These are phyloP conservation scores for Podila clonocystis DNA, from an alignment of 192 early-diverging fungal genomes.

Conservation along the genomic window DNA sequence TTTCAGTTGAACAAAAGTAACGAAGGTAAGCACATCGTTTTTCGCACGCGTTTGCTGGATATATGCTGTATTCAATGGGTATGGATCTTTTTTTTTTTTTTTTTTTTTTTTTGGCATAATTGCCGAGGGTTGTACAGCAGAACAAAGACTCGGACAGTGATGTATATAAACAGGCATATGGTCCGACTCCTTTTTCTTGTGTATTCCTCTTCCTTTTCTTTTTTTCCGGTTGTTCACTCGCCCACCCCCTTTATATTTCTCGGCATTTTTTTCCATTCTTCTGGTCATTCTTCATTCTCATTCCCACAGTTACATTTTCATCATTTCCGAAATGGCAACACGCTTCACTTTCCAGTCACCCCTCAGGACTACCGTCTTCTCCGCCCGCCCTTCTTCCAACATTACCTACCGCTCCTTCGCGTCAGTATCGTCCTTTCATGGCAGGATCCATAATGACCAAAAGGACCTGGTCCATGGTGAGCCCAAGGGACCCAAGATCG, in stretches of 20 bases:
- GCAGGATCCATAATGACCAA: slow-evolving; percentile 26
- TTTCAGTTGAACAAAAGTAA: not conserved
- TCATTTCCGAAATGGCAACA: not conserved
- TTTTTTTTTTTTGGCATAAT: no score
- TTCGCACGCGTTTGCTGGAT: not conserved
- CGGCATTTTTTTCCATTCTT: not conserved
- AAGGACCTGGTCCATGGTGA: slow-evolving; percentile 55
- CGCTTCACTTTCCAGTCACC: not conserved
- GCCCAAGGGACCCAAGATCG: slow-evolving; percentile 61
- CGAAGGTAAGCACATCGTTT: not conserved
- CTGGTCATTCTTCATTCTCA: not conserved
- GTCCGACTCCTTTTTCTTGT: not conserved
- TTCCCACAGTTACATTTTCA: not conserved
- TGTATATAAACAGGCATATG: no score
- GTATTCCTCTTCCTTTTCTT: not conserved
- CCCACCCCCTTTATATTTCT: not conserved
- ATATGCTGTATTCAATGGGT: no score
- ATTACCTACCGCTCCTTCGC: not conserved
- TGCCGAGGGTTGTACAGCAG: no score
- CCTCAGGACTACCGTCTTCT: not conserved
- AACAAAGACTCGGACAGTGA: no score
- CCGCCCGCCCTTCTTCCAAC: no score
- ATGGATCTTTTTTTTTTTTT: no score
- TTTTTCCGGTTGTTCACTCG: no score
- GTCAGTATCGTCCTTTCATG: slow-evolving; percentile 1